Evolutionary conservation across 1,284 basidiomycete genomes (phyloP).

Genomic region (Trametes sp.): DNA sequence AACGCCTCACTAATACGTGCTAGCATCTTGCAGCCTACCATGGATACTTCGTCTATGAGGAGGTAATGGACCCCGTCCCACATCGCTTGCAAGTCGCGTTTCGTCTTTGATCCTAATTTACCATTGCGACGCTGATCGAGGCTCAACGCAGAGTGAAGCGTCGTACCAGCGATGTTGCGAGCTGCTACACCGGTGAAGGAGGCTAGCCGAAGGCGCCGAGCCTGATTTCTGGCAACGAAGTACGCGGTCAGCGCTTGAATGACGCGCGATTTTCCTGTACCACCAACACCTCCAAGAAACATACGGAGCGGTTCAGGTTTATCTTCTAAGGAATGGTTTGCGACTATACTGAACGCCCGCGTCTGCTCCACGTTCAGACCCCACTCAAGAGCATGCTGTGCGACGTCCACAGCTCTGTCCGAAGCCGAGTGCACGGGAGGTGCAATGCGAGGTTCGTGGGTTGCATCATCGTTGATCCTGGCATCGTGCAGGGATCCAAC

Average conservation of each 20-base stretch:
- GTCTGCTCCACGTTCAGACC: not conserved
- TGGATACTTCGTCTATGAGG: slow-evolving; percentile 53
- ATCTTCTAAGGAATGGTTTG: not conserved
- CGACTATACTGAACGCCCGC: not conserved
- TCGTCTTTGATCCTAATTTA: not conserved
- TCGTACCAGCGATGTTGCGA: slow-evolving; percentile 44
- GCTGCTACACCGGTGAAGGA: slow-evolving; percentile 48
- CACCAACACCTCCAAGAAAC: slow-evolving; percentile 38
- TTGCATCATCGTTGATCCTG: too few species aligned
- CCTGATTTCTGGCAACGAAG: slow-evolving; percentile 35
- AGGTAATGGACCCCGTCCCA: slow-evolving; percentile 50
- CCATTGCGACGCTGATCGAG: slow-evolving; percentile 25
- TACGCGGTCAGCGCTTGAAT: slow-evolving; percentile 43
- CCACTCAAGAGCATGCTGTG: not conserved
- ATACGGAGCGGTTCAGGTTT: slow-evolving; percentile 32
- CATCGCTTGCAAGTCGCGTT: slow-evolving; percentile 36
- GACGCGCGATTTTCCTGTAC: slow-evolving; percentile 35
- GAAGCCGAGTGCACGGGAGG: too few species aligned
- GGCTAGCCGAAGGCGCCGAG: slow-evolving; percentile 37
- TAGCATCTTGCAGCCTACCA: slow-evolving; percentile 45
- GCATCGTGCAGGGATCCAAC: too few species aligned
- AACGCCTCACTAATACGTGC: slow-evolving; percentile 40
- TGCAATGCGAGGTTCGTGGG: too few species aligned
- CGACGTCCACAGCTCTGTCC: not conserved
- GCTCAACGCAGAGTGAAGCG: slow-evolving; percentile 44